Base-by-base conservation (phyloP, 2,329 filamentous ascomycete species). In the Aureobasidium lini region DNA sequence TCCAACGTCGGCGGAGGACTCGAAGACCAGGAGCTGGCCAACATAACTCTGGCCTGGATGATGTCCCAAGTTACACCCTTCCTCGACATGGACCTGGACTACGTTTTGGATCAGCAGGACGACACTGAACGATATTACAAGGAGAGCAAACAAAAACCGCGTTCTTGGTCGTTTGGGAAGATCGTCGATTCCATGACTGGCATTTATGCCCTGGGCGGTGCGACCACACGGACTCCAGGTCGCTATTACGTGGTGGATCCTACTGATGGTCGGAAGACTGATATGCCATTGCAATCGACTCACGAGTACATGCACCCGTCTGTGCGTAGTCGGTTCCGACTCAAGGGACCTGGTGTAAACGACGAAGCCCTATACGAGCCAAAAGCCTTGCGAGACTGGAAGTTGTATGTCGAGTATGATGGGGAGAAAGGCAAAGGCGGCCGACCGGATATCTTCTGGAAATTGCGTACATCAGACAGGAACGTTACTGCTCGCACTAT, bases 21-120 rank as follows among this genome's bases (percentile, higher is more conserved):
- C 54, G 68, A 71, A 29, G 75, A 78, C 58, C 72, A 76, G 62
- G 74, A 80, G 34, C 72, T 79, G 36, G 75, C 77, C 10, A 78
- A 81, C 42, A 80, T 82, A 31, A 75, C 76, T 5, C 68, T 83
- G 1, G 80, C 80, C 4, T 83, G 80, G 80, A 83, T 83, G 80
- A 79, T 82, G 65, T 74, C 75, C 53, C 79, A 82, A 60, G 67
- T 81, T 46, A 71, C 75, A 56, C 73, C 73, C 1, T 77, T 78
- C 46, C 65, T 78, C 60, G 77, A 79, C 61, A 74, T 80, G 65
- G 70, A 78, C 56, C 69, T 72, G 4, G 74, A 77, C 47, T 79
- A 78, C 62, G 61, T 79, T 15, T 71, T 78, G 28, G 75, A 78
- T 62, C 73, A 78, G 57, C 75, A 77, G 59, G 75, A 77, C 18